A percentile compares a stretch with the other conserved stretches of the same genome.
Conservation (phyloP, 345 rosid species). For the Murraya koenigii region DNA sequence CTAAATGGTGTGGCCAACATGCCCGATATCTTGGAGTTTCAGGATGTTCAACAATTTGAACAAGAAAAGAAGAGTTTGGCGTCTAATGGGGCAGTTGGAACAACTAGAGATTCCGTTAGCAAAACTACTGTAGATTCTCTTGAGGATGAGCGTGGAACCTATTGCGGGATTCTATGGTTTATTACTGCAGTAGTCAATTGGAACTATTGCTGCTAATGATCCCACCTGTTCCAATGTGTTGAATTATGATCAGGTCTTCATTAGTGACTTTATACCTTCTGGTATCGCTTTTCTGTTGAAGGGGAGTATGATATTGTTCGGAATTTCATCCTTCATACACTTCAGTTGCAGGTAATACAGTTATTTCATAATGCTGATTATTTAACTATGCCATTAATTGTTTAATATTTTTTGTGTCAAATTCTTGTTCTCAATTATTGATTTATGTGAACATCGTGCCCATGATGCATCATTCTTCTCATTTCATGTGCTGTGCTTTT, state of each 20-base stretch:
- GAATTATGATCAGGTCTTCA: slow-evolving; percentile 58
- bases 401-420: neutral
- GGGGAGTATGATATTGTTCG: slow-evolving; percentile 55
- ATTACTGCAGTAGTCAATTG: slow-evolving; percentile 72
- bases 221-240: slow-evolving; percentile 56
- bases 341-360: slow-evolving; percentile 55
- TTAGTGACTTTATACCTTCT: slow-evolving; percentile 54
- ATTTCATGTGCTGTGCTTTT: neutral
- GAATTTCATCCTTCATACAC: slow-evolving; percentile 50
- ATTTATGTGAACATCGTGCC: neutral
- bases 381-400: no score
- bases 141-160: slow-evolving; percentile 92
- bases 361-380: neutral
- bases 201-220: slow-evolving; percentile 93
- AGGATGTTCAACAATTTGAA: slow-evolving; percentile 32
- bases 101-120: slow-evolving; percentile 15
- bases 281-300: slow-evolving; percentile 53
- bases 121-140: slow-evolving; percentile 34
- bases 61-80: slow-evolving; percentile 27
- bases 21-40: slow-evolving; percentile 29
- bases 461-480: neutral
- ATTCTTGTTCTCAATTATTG: neutral
- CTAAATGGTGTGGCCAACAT: slow-evolving; percentile 33
- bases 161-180: slow-evolving; percentile 64
- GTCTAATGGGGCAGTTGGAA: slow-evolving; percentile 31